Evolutionary conservation across 1,139 yeast genomes (phyloP), one percentile per base, ranked within the genome.

Genomic region (Hyphopichia pseudoburtonii): DNA sequence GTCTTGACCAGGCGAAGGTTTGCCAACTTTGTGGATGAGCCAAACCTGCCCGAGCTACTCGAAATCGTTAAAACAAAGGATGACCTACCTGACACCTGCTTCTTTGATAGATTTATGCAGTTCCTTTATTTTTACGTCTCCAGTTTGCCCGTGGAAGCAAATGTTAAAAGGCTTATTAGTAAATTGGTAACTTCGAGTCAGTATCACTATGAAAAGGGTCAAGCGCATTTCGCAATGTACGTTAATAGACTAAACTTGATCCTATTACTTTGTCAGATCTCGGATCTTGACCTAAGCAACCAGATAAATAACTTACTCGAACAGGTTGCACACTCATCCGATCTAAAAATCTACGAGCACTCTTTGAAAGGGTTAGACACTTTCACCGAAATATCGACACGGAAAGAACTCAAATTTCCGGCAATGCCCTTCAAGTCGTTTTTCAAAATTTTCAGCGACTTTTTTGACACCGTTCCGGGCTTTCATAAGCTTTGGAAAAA

Each of bases 121-220:
- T 49, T 71, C 17, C 40, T 70, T 9, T 67, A 66, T 45, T 51
- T 49, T 29, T 67, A 60, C 43, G 52, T 64, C 3, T 65, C 72
- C 0, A 57, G 58, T 3, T 45, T 68, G 18, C 53, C 60, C 3
- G 45, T 55, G 5, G 47, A 48, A 1, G 44, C 55, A 5, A 58
- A 57, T 25, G 58, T 57, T 17, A 70, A 69, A 36, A 52, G 64
- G 35, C 48, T 70, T 15, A 56, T 65, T 0, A 64, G 68, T 4
- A 71, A 71, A 39, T 43, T 71, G 21, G 56, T 69, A 25, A 61
- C 68, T 0, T 66, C 74, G 2, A 67, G 73, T 38, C 64, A 57
- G 33, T 67, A 51, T 34, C 57, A 51, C 3, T 68, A 66, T 35
- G 52, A 50, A 22, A 48, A 53, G 17, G 57, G 51, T 14, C 52